Evolutionary conservation across 306 rosid genomes (phyloP).

Genomic region (Lotus japonicus): DNA sequence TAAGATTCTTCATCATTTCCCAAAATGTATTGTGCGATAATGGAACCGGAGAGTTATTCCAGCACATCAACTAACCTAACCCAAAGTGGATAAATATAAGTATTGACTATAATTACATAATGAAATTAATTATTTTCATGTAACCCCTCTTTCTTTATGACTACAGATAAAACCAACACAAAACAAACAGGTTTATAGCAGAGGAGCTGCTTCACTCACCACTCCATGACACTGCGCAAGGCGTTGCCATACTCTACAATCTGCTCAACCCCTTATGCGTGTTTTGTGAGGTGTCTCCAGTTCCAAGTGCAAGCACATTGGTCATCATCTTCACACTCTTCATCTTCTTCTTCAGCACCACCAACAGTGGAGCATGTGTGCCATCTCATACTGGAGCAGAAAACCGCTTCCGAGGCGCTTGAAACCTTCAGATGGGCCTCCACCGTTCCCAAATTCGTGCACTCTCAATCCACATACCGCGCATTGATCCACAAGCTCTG

Average conservation of each 20-base stretch:
- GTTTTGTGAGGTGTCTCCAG: not conserved
- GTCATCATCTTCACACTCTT: conserved; percentile 20
- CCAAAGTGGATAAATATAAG: too few relatives aligned
- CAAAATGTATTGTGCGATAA: too few relatives aligned
- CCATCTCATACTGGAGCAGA: conserved; percentile 50
- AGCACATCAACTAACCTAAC: too few relatives aligned
- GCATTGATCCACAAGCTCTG: conserved; percentile 62
- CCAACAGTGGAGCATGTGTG: conserved; percentile 44
- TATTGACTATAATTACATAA: too few relatives aligned
- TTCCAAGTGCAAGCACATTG: not conserved
- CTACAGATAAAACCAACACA: too few relatives aligned
- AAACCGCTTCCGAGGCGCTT: conserved; percentile 43
- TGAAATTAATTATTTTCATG: too few relatives aligned
- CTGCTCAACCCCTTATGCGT: not conserved
- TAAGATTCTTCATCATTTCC: too few relatives aligned
- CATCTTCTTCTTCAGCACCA: conserved; percentile 21
- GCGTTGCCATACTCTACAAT: not conserved
- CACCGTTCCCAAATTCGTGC: conserved; percentile 39
- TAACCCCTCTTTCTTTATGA: too few relatives aligned
- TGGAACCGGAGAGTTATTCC: too few relatives aligned
- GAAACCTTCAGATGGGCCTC: conserved; percentile 75
- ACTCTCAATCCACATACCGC: conserved; percentile 63
- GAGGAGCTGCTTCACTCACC: not conserved
- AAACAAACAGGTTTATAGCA: too few relatives aligned
- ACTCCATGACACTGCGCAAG: not conserved